These are phyloP conservation scores for Polygonum maritimum DNA, from an alignment of 148 eudicot genomes.

Conservation along the genomic window DNA sequence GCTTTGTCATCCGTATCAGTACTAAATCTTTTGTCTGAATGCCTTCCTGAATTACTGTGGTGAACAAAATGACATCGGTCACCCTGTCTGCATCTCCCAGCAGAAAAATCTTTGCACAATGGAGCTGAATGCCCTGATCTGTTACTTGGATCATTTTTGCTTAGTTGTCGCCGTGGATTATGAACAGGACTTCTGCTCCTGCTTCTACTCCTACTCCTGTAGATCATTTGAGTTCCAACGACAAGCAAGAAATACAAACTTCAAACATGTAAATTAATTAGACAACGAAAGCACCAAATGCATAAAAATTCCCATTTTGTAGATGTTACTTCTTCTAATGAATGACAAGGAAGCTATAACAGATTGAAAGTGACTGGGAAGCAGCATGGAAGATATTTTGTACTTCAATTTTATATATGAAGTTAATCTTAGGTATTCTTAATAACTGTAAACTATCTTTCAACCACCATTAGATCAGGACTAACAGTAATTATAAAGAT, in stretches of 20 bases:
- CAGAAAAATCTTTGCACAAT: constrained; percentile 19
- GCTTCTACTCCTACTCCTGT: constrained; percentile 26
- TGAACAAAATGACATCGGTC: constrained; percentile 19
- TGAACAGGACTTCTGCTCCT: constrained; percentile 22
- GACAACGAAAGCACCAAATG: not conserved
- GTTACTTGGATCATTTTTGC: constrained; percentile 13
- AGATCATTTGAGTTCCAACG: not conserved
- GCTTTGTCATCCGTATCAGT: constrained; percentile 8
- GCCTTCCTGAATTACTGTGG: constrained; percentile 10
- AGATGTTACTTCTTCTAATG: not conserved
- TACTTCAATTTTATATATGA: not conserved
- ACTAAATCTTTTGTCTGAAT: constrained; percentile 4
- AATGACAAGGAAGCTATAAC: not conserved
- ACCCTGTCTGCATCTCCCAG: constrained; percentile 24
- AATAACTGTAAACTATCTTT: not conserved
- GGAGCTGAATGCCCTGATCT: constrained; percentile 15
- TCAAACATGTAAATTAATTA: not conserved
- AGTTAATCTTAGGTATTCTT: not conserved
- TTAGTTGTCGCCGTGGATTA: constrained; percentile 9
- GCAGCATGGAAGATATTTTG: not conserved
- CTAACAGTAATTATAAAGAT: not conserved
- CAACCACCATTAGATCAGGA: not conserved
- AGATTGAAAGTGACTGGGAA: not conserved
- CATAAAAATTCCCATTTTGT: not conserved
- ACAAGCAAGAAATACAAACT: not conserved